Percentiles rank a stretch among this genome's conserved stretches.
These are phyloP conservation scores for Botrytis deweyae DNA, from an alignment of 2,329 filamentous ascomycete species.

Conservation along the genomic window DNA sequence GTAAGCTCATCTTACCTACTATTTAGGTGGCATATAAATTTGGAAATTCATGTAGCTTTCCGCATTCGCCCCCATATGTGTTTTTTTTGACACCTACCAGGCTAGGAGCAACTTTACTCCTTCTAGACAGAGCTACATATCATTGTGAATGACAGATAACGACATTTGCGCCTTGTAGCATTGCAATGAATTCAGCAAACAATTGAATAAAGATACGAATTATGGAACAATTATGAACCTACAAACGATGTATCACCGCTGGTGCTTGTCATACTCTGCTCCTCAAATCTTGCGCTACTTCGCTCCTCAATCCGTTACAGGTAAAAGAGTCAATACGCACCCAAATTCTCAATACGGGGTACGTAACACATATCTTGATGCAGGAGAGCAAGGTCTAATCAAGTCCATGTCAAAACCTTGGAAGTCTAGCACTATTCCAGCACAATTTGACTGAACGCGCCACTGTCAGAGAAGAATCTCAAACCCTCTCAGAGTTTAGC, in stretches of 20 bases:
- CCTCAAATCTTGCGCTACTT: not conserved
- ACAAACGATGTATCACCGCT: constrained; percentile 28
- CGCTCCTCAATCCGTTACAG: constrained; percentile 13
- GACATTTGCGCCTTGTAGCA: constrained; percentile 25
- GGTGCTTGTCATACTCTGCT: constrained; percentile 2
- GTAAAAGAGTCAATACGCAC: constrained; percentile 7
- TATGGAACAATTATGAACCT: constrained; percentile 25
- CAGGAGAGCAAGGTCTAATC: constrained; percentile 7
- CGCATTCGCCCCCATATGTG: constrained; percentile 22
- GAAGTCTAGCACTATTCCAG: not conserved
- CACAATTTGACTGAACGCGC: not conserved
- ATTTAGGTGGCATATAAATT: constrained; percentile 8
- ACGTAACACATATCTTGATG: constrained; percentile 14
- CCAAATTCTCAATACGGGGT: not conserved
- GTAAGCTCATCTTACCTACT: constrained; percentile 12
- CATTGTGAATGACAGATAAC: constrained; percentile 31
- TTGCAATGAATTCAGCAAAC: constrained; percentile 32
- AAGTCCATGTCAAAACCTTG: constrained; percentile 12
- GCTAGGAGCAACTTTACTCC: constrained; percentile 26
- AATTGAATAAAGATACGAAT: constrained; percentile 29
- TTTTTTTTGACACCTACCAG: constrained; percentile 30
- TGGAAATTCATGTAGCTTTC: constrained; percentile 27
- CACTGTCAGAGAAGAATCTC: not conserved
- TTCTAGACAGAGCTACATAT: constrained; percentile 29
- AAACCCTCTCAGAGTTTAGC: not conserved